Percentiles rank a stretch among this genome's conserved stretches.
Evolutionary conservation across 208 protist genomes (phyloP).

Genomic region (Leishmania amazonensis): DNA sequence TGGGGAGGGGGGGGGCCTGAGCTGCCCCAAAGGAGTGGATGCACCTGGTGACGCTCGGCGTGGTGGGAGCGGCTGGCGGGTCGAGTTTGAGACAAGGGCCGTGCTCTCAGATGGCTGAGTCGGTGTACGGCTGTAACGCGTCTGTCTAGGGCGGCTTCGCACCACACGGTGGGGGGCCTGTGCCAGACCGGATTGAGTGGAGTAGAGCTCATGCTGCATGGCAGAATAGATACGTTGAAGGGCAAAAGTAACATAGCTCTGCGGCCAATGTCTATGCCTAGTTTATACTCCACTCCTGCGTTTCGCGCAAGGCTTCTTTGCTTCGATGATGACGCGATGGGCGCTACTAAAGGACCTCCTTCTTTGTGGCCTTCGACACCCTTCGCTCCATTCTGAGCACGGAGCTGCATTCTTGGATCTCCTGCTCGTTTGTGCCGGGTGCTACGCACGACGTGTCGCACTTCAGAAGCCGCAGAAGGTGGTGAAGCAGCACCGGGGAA

Average conservation of each 20-base stretch:
- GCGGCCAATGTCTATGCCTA: no score
- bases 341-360: background rate
- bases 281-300: background rate
- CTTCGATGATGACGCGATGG: background rate
- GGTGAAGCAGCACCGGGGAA: background rate
- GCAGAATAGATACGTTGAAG: background rate
- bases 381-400: background rate
- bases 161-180: background rate
- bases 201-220: background rate
- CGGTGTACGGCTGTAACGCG: background rate
- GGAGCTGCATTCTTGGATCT: background rate
- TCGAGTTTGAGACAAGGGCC: background rate
- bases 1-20: background rate
- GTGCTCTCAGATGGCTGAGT: background rate
- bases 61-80: background rate
- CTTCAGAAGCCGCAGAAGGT: background rate
- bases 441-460: background rate
- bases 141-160: background rate
- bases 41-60: background rate
- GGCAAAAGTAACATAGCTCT: background rate
- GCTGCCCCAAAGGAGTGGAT: background rate
- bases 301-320: background rate
- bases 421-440: background rate
- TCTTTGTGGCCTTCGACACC: background rate
- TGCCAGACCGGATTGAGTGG: background rate